phyloP scores from a whole-genome alignment of 139 green algal genomes.

The Tetradesmus obliquus region DNA sequence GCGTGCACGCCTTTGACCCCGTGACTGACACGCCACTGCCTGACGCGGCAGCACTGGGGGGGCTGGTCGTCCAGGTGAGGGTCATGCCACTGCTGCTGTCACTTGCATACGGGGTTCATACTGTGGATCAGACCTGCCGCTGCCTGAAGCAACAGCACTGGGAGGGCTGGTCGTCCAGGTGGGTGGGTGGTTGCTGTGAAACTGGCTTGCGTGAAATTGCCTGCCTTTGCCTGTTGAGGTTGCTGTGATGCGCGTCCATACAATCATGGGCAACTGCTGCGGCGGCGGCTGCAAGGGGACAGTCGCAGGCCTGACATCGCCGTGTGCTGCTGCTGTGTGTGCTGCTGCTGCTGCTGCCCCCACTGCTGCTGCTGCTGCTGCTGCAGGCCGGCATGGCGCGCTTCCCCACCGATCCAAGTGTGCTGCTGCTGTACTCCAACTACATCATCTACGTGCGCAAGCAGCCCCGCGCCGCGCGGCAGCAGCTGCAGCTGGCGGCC shows the following conservation, averaged over 20 bases:
- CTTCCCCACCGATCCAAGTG: slow-evolving; percentile 28
- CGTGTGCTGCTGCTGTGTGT: neutral
- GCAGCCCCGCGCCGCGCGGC: slow-evolving; percentile 44
- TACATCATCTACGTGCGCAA: slow-evolving; percentile 55
- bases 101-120: too few relatives aligned
- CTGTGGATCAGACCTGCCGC: too few relatives aligned
- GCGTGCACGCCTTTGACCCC: slow-evolving; percentile 26
- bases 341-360: neutral
- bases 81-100: neutral
- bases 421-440: slow-evolving; percentile 56
- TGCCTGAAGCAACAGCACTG: slow-evolving; percentile 5
- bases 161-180: slow-evolving; percentile 19
- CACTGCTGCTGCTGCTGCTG: neutral
- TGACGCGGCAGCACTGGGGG: slow-evolving; percentile 4
- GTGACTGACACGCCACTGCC: slow-evolving; percentile 10
- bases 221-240: too few relatives aligned
- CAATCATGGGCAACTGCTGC: too few relatives aligned
- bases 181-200: neutral
- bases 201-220: too few relatives aligned
- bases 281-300: too few relatives aligned
- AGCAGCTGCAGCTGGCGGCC: slow-evolving; percentile 59
- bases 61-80: slow-evolving; percentile 8
- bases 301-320: neutral
- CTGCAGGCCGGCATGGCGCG: slow-evolving; percentile 51
- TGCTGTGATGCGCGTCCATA: too few relatives aligned